Evolutionary conservation across 768 basidiomycete genomes (phyloP).

Genomic region (Suillus fuscotomentosus): DNA sequence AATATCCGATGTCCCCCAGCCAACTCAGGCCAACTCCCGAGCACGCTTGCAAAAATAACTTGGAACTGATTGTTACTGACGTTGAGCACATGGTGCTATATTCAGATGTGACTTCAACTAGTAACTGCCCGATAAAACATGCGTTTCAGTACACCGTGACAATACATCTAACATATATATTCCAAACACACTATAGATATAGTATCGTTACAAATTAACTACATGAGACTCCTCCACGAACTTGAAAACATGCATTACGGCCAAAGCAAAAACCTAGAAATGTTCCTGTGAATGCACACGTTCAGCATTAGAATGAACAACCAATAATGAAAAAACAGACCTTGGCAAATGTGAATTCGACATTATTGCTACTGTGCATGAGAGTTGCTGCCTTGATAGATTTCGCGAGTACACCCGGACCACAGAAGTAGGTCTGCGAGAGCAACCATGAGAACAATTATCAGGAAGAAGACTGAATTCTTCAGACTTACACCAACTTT

Average conservation of each 20-base stretch:
- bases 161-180: background rate
- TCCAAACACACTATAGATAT: background rate
- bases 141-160: background rate
- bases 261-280: conserved; percentile 37
- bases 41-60: conserved; percentile 6
- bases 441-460: conserved; percentile 2
- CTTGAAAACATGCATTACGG: background rate
- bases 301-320: conserved; percentile 7
- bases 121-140: background rate
- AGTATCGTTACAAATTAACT: background rate
- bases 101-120: background rate
- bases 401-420: conserved; percentile 73
- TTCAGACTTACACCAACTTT: conserved; percentile 69
- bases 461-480: background rate
- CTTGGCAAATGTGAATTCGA: conserved; percentile 84
- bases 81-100: conserved; percentile 8
- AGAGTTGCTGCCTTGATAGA: conserved; percentile 71
- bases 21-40: background rate
- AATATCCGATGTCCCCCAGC: background rate
- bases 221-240: background rate
- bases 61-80: conserved; percentile 18
- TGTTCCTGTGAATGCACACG: conserved; percentile 45
- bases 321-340: conserved; percentile 36
- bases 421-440: conserved; percentile 83
- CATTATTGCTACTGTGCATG: conserved; percentile 48